Evolutionary conservation across 1,284 basidiomycete species (phyloP).

Genomic region (Coniophora puteana): DNA sequence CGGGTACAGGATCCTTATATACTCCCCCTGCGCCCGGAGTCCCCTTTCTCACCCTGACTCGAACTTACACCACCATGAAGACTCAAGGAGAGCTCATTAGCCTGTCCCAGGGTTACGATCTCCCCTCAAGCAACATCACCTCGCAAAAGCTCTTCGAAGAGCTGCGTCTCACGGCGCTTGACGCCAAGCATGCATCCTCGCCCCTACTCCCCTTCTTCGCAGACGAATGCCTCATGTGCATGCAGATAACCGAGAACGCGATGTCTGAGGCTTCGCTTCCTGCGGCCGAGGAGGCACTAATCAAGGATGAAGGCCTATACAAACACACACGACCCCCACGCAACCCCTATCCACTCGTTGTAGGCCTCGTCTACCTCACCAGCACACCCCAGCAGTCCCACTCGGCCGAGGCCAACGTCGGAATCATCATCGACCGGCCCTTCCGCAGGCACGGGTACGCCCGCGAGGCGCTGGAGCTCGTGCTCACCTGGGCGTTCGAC

Average conservation of each 20-base stretch:
- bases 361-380: constrained; percentile 46
- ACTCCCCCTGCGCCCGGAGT: no score
- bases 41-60: no score
- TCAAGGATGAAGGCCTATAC: not conserved
- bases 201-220: constrained; percentile 20
- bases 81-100: no score
- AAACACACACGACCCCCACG: not conserved
- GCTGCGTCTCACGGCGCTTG: constrained; percentile 21
- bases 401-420: constrained; percentile 46
- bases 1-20: no score
- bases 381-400: constrained; percentile 21
- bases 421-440: constrained; percentile 39
- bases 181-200: constrained; percentile 21
- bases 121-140: no score
- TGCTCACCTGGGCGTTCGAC: constrained; percentile 45
- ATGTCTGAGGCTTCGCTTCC: not conserved
- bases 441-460: constrained; percentile 41
- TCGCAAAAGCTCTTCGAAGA: constrained; percentile 24
- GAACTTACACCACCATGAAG: no score
- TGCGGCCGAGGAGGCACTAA: not conserved
- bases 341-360: not conserved
- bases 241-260: constrained; percentile 14
- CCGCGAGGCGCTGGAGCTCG: constrained; percentile 38
- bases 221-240: constrained; percentile 26
- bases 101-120: no score